Conservation (phyloP, 805 yeast genomes). For the Blastobotrys muscicola region DNA sequence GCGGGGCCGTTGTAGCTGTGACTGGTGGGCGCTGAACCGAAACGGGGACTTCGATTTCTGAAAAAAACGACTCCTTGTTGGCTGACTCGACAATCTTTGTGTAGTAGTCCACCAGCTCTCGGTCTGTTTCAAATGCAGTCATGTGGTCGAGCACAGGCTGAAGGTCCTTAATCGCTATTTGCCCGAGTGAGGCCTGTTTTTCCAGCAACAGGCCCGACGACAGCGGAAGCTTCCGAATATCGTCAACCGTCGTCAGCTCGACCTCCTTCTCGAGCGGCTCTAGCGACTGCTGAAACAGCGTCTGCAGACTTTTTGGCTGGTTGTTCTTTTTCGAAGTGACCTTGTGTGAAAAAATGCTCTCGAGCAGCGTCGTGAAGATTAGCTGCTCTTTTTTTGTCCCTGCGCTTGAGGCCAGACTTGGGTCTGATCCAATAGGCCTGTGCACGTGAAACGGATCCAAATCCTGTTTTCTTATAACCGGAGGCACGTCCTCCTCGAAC, state of each 20-base stretch:
- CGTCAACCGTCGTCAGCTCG: constrained; percentile 12
- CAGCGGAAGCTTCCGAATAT: constrained; percentile 11
- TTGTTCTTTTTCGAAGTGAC: not conserved
- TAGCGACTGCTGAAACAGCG: constrained; percentile 13
- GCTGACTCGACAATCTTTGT: constrained; percentile 9
- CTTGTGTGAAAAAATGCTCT: constrained; percentile 12
- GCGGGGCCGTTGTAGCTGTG: constrained; percentile 7
- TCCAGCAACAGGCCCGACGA: constrained; percentile 3
- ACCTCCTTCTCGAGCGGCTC: constrained; percentile 6
- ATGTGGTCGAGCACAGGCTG: constrained; percentile 18
- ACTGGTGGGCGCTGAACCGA: constrained; percentile 10
- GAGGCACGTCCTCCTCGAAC: not conserved
- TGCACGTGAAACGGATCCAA: constrained; percentile 5
- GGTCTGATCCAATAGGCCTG: not conserved
- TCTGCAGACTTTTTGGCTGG: constrained; percentile 9
- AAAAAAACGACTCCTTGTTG: not conserved
- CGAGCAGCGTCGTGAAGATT: constrained; percentile 15
- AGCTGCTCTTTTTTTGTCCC: constrained; percentile 9
- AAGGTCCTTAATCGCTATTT: not conserved
- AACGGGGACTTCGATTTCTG: constrained; percentile 1
- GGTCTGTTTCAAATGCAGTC: constrained; percentile 16
- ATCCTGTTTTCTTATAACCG: not conserved
- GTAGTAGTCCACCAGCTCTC: constrained; percentile 19
- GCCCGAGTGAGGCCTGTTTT: not conserved
- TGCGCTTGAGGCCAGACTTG: not conserved